Evolutionary conservation across 2,329 filamentous ascomycete species (phyloP).

Genomic region (Fonsecaea nubica): DNA sequence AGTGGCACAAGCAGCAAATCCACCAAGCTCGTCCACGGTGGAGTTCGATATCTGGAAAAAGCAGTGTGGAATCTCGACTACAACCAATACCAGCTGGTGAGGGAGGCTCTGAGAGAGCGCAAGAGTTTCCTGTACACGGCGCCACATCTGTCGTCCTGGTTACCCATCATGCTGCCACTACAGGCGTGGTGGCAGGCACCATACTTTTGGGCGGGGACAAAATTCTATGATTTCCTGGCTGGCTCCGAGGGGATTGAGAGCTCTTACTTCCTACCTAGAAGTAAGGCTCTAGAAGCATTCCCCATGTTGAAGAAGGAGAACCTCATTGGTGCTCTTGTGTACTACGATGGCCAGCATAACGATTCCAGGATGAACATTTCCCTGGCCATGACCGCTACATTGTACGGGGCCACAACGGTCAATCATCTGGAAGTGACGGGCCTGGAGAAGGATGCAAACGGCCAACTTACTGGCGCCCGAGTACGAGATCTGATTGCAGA

Average conservation of each 20-base stretch:
- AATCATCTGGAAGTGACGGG: conserved; percentile 83
- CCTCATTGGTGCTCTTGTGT: conserved; percentile 81
- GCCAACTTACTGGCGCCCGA: conserved; percentile 74
- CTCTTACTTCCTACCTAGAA: conserved; percentile 85
- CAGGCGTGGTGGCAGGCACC: conserved; percentile 87
- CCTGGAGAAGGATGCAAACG: conserved; percentile 75
- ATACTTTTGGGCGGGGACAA: conserved; percentile 73
- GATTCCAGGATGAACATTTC: conserved; percentile 93
- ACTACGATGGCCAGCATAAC: conserved; percentile 91
- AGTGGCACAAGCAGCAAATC: conserved; percentile 84
- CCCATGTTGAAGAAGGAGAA: conserved; percentile 85
- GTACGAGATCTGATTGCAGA: conserved; percentile 74
- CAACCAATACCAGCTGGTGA: conserved; percentile 76
- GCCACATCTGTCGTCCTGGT: conserved; percentile 78
- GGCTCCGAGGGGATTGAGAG: conserved; percentile 86
- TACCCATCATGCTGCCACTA: conserved; percentile 82
- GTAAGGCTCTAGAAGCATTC: conserved; percentile 84
- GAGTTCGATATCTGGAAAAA: conserved; percentile 84
- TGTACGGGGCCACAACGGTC: conserved; percentile 81
- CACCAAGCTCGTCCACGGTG: conserved; percentile 84
- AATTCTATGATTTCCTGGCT: conserved; percentile 84
- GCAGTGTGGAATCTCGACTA: conserved; percentile 85
- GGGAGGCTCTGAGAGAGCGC: conserved; percentile 79
- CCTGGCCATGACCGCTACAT: conserved; percentile 83
- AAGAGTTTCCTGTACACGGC: conserved; percentile 83